These are phyloP conservation scores for Paxillus involutus DNA, from an alignment of 768 basidiomycete species.

Conservation along the genomic window DNA sequence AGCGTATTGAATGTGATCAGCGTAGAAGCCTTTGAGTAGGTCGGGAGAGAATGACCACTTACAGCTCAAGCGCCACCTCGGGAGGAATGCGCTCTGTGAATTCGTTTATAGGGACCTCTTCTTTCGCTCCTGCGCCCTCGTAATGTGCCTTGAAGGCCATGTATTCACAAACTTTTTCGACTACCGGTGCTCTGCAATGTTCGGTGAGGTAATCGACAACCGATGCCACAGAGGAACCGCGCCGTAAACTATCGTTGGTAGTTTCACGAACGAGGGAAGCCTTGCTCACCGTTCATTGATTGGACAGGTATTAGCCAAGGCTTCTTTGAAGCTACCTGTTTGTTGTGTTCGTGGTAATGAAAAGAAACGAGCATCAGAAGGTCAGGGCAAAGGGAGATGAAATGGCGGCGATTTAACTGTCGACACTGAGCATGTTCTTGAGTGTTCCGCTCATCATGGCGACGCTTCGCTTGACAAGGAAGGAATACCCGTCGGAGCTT, in stretches of 20 bases:
- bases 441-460: constrained; percentile 81
- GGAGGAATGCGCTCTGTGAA: constrained; percentile 82
- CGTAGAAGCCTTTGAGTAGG: background rate
- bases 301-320: constrained; percentile 64
- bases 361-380: constrained; percentile 6
- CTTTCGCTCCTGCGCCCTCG: constrained; percentile 64
- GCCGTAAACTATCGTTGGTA: background rate
- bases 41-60: constrained; percentile 30
- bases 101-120: constrained; percentile 75
- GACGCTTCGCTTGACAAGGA: constrained; percentile 72
- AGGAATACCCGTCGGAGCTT: constrained; percentile 80
- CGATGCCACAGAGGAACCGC: background rate
- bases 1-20: constrained; percentile 12
- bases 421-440: constrained; percentile 73
- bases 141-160: constrained; percentile 84
- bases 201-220: background rate
- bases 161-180: constrained; percentile 89
- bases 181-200: constrained; percentile 55
- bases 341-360: constrained; percentile 6
- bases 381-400: constrained; percentile 1
- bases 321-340: constrained; percentile 74
- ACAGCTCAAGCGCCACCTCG: constrained; percentile 90
- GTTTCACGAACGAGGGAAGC: background rate
- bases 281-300: constrained; percentile 66
- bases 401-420: constrained; percentile 45